Conservation (phyloP, 192 early-diverging fungal species). For the Dissophora ornata region DNA sequence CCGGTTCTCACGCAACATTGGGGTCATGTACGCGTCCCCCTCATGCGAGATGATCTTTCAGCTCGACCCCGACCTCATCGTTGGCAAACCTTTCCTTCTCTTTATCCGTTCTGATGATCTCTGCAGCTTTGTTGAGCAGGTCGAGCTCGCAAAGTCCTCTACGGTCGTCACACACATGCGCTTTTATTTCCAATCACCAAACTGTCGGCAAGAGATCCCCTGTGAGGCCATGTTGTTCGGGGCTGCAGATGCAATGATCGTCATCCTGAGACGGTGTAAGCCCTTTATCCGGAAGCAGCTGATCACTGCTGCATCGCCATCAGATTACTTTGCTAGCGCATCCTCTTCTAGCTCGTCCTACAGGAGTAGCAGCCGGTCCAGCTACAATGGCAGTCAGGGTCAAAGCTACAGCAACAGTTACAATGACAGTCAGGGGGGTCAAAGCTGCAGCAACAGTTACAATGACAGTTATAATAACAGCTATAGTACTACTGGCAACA, state of each 20-base stretch:
- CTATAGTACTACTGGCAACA: background rate
- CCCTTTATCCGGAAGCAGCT: constrained; percentile 27
- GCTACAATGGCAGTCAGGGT: background rate
- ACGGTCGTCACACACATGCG: constrained; percentile 48
- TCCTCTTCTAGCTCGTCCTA: background rate
- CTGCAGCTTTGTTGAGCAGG: constrained; percentile 33
- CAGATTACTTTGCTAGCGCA: background rate
- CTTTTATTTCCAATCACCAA: constrained; percentile 45
- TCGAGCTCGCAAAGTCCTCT: constrained; percentile 50
- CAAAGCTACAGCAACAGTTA: background rate
- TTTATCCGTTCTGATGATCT: constrained; percentile 47
- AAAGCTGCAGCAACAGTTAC: background rate
- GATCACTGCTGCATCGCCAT: background rate
- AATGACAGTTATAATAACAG: background rate
- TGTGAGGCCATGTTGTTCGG: constrained; percentile 51
- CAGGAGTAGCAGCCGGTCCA: background rate
- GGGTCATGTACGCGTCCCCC: constrained; percentile 52
- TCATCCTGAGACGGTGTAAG: constrained; percentile 32
- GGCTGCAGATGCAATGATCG: constrained; percentile 45
- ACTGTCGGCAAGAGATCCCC: constrained; percentile 30
- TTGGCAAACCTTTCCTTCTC: constrained; percentile 45
- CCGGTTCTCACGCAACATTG: constrained; percentile 39
- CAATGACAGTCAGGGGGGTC: too few species aligned
- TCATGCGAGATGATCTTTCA: constrained; percentile 40
- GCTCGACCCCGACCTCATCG: constrained; percentile 15